Conservation (phyloP, 2,329 filamentous ascomycete species). For the Capronia coronata region DNA sequence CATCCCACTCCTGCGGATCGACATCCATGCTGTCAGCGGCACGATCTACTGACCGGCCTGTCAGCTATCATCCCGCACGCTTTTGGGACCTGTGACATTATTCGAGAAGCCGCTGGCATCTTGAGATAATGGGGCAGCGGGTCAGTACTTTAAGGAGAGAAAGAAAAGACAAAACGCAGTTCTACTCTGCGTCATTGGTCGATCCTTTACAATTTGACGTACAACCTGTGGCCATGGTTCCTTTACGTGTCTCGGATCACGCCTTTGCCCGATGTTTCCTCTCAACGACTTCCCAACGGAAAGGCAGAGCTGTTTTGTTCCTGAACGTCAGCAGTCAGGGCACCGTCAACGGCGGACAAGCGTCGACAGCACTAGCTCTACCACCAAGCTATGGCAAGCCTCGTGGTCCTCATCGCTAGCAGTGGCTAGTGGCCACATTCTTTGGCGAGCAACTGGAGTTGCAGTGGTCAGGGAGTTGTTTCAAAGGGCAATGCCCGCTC, state of each 20-base stretch:
- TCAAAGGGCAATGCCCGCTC: too few relatives aligned
- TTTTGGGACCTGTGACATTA: neutral
- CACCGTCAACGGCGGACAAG: neutral
- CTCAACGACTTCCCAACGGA: too few relatives aligned
- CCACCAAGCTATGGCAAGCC: too few relatives aligned
- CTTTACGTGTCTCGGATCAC: neutral
- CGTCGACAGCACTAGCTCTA: neutral
- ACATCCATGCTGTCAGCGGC: neutral
- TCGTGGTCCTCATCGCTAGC: too few relatives aligned
- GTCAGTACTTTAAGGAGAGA: too few relatives aligned
- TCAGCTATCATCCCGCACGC: neutral
- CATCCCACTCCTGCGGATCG: neutral
- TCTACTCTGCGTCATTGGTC: neutral
- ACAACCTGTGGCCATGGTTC: neutral
- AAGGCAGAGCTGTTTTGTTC: too few relatives aligned
- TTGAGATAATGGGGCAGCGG: too few relatives aligned
- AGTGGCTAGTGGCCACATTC: too few relatives aligned
- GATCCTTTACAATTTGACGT: neutral
- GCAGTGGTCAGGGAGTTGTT: too few relatives aligned
- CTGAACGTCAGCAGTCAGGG: too few relatives aligned
- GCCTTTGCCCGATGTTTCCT: neutral
- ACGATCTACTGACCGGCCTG: neutral
- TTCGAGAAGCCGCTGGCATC: neutral
- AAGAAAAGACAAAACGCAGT: too few relatives aligned
- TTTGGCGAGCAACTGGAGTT: too few relatives aligned